Base-by-base conservation (phyloP, 1,284 basidiomycete species). In the Pyrrhoderma noxium region DNA sequence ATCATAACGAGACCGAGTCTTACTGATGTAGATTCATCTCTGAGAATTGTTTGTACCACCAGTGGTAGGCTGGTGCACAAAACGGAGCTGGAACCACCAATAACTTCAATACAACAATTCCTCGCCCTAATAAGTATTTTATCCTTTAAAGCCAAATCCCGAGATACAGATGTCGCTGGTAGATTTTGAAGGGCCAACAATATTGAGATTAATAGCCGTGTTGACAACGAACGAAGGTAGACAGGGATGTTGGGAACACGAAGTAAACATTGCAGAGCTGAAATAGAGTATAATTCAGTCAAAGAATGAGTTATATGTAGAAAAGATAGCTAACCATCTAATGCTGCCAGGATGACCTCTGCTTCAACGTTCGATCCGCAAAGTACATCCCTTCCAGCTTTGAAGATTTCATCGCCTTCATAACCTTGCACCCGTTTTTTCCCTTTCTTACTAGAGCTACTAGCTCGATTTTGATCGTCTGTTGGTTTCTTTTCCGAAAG, bases 331-430 rank as follows among this genome's bases (percentile, higher is more conserved):
- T 60, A 65, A 90, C 89, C 76, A 58, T 82, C 74, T n/a, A 90
- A 63, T 14, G 84, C 75, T 7, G 64, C 61, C 7, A 89, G 60
- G 23, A 88, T 56, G 11, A 75, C 67, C 21, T 79, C 68, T 16
- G 74, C 76, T 22, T 85, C 83, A 19, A 70, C 69, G 3, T 56
- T 51, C 0, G 72, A 73, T 0, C 74, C 62, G 56, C 76, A 82
- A 27, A 80, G 61, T 2, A 76, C 68, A 23, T 70, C 66, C 37
- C 73, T 69, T 1, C 75, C 70, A 3, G 70, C 63, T 48, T 77
- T 81, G 61, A 94, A 82, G 8, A 89, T 68, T 58, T 87, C 86
- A 57, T 91, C 89, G 22, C 83, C 88, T 61, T 89, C 87, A 47
- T 82, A 89, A 4, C 77, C 83, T 31, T 83, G 75, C 16, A 77